Evolutionary conservation across 148 eudicot species (phyloP).

Genomic region (Diospyros kaki): DNA sequence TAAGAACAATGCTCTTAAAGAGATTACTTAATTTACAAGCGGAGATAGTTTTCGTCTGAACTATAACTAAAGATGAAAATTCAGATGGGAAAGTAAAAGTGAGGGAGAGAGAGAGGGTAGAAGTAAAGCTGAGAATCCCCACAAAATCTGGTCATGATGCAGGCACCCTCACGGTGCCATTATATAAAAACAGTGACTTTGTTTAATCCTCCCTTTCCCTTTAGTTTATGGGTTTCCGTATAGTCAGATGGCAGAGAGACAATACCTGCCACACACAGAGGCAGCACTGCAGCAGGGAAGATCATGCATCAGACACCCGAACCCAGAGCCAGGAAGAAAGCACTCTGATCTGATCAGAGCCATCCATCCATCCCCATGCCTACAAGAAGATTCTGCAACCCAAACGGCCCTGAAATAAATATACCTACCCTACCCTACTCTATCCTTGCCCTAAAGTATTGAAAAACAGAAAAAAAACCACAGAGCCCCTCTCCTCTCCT

Average conservation of each 20-base stretch:
- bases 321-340: conserved; percentile 40
- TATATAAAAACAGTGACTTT: background rate
- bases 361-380: conserved; percentile 62
- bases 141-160: conserved; percentile 21
- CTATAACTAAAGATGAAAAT: background rate
- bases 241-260: conserved; percentile 59
- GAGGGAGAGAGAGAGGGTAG: conserved; percentile 14
- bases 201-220: background rate
- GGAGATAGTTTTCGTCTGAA: too few relatives aligned
- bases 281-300: conserved; percentile 31
- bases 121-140: conserved; percentile 18
- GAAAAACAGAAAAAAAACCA: too few relatives aligned
- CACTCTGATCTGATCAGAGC: conserved; percentile 39
- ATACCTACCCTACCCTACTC: conserved; percentile 23
- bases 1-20: too few relatives aligned
- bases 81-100: conserved; percentile 20
- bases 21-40: too few relatives aligned
- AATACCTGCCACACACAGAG: conserved; percentile 59
- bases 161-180: background rate
- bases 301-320: too few relatives aligned
- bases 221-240: conserved; percentile 63
- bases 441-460: background rate
- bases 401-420: conserved; percentile 60
- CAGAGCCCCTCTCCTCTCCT: background rate
- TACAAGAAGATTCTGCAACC: conserved; percentile 68